Percentiles rank a stretch among this genome's conserved stretches.
These are phyloP conservation scores for Zygotorulaspora danielsina DNA, from an alignment of 805 yeast species.

Conservation along the genomic window DNA sequence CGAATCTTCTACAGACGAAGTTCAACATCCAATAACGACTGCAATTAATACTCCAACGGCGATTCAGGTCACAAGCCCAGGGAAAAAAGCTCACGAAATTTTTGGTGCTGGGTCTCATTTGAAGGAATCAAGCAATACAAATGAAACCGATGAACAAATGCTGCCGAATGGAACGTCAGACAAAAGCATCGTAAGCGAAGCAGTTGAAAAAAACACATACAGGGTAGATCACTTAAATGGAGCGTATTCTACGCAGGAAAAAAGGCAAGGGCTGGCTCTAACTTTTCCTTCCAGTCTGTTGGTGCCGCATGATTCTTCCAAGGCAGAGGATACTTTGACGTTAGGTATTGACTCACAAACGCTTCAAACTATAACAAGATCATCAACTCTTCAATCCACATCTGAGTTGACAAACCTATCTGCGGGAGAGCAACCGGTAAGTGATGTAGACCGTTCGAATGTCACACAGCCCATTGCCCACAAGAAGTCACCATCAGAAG, in stretches of 20 bases:
- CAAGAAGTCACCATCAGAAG: constrained; percentile 8
- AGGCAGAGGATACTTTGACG: constrained; percentile 16
- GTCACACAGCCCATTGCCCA: too few species aligned
- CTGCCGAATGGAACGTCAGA: neutral
- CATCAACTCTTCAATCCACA: neutral
- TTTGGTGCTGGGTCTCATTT: neutral
- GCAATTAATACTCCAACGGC: constrained; percentile 3
- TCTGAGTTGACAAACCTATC: neutral
- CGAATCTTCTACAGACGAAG: neutral
- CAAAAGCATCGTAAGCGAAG: neutral
- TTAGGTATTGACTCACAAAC: constrained; percentile 7
- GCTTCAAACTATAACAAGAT: constrained; percentile 1
- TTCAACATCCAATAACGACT: constrained; percentile 1
- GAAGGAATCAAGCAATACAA: neutral
- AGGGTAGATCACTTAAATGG: neutral
- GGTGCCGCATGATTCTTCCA: neutral
- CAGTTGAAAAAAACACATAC: neutral
- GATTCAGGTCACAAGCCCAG: constrained; percentile 1
- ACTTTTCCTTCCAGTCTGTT: constrained; percentile 8
- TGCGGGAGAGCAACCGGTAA: neutral
- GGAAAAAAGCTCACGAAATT: neutral
- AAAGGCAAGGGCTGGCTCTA: constrained; percentile 10
- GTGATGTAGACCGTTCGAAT: neutral
- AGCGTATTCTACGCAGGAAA: neutral
- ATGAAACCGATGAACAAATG: neutral